Conservation (phyloP, 768 basidiomycete species). For the Russula sp. region DNA sequence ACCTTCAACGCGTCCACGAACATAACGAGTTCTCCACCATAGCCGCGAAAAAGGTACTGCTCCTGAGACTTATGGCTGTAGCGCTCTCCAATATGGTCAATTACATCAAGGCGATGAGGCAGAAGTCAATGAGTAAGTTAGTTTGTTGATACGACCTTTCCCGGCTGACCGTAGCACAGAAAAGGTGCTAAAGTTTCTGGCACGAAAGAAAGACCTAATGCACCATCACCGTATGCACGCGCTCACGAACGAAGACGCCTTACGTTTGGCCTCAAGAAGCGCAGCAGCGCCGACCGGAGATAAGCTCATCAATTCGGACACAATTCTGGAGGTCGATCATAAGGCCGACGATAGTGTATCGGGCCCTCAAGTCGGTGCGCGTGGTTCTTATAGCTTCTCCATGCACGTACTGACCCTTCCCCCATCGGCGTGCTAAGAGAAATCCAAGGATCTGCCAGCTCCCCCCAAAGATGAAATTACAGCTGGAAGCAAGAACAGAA, state of each 20-base stretch:
- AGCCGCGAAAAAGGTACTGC: background rate
- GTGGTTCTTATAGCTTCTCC: background rate
- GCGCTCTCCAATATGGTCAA: background rate
- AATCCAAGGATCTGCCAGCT: too few relatives aligned
- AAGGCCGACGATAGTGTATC: background rate
- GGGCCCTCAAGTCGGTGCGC: background rate
- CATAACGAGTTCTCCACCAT: background rate
- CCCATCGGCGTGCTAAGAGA: background rate
- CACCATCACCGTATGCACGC: background rate
- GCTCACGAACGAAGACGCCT: slow-evolving; percentile 1
- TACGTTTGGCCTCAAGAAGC: background rate
- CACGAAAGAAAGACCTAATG: background rate
- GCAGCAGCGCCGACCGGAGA: background rate
- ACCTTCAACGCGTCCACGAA: background rate
- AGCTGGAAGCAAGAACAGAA: background rate
- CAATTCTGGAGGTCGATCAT: background rate
- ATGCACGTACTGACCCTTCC: background rate
- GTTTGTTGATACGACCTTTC: background rate
- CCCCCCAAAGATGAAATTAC: background rate
- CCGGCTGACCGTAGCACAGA: background rate
- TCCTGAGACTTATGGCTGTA: background rate
- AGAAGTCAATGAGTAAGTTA: background rate
- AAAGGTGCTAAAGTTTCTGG: background rate
- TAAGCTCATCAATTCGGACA: background rate
- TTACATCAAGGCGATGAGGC: slow-evolving; percentile 4